These are phyloP conservation scores for Zoysia pacifica DNA, from an alignment of 176 grass and related monocot species.

Conservation along the genomic window DNA sequence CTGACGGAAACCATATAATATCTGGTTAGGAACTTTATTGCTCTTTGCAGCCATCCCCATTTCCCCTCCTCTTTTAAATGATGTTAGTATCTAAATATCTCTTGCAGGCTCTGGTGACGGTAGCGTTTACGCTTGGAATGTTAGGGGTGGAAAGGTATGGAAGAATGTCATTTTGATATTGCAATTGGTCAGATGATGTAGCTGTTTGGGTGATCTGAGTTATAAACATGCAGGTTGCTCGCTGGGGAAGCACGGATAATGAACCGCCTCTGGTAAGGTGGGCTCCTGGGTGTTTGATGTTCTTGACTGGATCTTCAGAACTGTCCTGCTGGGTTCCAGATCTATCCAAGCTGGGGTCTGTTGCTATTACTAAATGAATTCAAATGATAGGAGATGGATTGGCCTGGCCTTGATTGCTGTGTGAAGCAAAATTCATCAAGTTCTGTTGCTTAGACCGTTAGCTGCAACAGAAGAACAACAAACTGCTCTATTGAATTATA, in stretches of 20 bases:
- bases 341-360: slow-evolving; percentile 85
- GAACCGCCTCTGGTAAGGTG: slow-evolving; percentile 92
- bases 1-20: slow-evolving; percentile 90
- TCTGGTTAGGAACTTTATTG: slow-evolving; percentile 55
- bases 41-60: neutral
- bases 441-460: neutral
- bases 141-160: slow-evolving; percentile 80
- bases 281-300: slow-evolving; percentile 82
- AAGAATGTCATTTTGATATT: neutral
- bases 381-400: neutral
- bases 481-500: neutral
- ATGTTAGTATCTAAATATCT: neutral
- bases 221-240: slow-evolving; percentile 59
- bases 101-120: slow-evolving; percentile 89
- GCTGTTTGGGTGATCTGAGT: neutral
- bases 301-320: slow-evolving; percentile 90
- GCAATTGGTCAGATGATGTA: neutral
- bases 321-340: slow-evolving; percentile 94
- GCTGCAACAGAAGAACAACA: neutral
- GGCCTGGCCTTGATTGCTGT: neutral
- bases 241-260: slow-evolving; percentile 92
- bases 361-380: slow-evolving; percentile 55
- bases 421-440: neutral
- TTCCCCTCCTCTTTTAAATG: slow-evolving; percentile 24
- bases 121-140: slow-evolving; percentile 93